Percentiles rank a stretch among this genome's conserved stretches.
Conservation (phyloP, 169 alveolate species). For the Cystoisospora suis region DNA sequence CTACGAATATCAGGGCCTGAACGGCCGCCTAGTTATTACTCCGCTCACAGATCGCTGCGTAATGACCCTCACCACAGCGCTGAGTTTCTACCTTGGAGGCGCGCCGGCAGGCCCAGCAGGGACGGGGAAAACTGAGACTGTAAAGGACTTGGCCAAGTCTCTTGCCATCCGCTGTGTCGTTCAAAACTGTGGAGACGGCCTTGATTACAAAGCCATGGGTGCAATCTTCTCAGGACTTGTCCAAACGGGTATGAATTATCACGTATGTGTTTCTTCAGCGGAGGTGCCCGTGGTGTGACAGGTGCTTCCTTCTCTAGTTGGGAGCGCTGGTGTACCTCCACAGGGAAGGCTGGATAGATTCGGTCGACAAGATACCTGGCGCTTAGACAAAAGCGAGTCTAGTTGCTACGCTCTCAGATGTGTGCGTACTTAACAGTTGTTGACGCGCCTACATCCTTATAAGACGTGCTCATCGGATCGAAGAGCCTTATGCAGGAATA, state of each 20-base stretch:
- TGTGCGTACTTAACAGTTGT: too few relatives aligned
- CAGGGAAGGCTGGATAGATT: too few relatives aligned
- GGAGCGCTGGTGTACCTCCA: constrained; percentile 83
- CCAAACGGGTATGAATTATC: constrained; percentile 57
- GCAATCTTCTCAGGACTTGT: constrained; percentile 93
- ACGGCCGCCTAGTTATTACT: constrained; percentile 93
- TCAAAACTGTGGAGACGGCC: constrained; percentile 94
- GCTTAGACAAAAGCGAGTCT: too few relatives aligned
- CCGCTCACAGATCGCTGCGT: constrained; percentile 95
- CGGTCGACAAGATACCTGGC: too few relatives aligned
- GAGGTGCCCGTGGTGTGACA: not conserved
- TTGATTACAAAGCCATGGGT: constrained; percentile 92
- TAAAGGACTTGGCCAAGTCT: constrained; percentile 95
- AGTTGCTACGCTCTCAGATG: too few relatives aligned
- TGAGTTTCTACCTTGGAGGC: constrained; percentile 92
- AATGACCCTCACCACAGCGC: constrained; percentile 93
- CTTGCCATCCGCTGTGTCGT: constrained; percentile 95
- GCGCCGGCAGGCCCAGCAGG: constrained; percentile 98
- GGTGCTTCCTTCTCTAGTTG: constrained; percentile 72
- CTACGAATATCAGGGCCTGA: constrained; percentile 96
- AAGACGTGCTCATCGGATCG: too few relatives aligned
- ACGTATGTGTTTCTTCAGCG: not conserved
- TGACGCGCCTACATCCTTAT: too few relatives aligned
- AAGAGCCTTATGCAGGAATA: too few relatives aligned
- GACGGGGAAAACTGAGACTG: constrained; percentile 93